Percentiles rank a stretch among this genome's conserved stretches.
Evolutionary conservation across 257 asterid species (phyloP).

Genomic region (Solanum pimpinellifolium): DNA sequence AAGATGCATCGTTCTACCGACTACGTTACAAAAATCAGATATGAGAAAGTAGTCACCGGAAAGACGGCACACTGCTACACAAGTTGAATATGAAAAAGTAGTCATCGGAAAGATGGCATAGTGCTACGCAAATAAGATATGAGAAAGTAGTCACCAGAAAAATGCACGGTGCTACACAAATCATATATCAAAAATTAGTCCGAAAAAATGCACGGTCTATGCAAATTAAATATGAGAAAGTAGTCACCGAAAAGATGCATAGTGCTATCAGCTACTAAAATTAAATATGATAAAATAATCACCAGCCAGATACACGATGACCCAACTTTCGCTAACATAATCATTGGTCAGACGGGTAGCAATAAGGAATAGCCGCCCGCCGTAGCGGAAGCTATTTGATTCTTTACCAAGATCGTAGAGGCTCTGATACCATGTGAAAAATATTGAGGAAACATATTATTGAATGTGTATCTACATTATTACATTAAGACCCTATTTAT

Average conservation of each 20-base stretch:
- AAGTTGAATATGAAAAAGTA: too few relatives aligned
- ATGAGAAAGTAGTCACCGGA: neutral
- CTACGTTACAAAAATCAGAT: neutral
- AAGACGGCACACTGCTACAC: too few relatives aligned
- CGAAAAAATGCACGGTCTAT: neutral
- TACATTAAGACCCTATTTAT: neutral
- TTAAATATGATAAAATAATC: neutral
- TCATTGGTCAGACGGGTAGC: neutral
- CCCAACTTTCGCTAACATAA: neutral
- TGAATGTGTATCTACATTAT: neutral
- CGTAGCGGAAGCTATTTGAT: neutral
- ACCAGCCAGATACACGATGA: neutral
- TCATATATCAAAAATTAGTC: too few relatives aligned
- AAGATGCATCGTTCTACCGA: too few relatives aligned
- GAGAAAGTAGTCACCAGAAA: too few relatives aligned
- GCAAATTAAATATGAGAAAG: too few relatives aligned
- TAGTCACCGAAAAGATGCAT: too few relatives aligned
- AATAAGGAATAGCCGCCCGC: neutral
- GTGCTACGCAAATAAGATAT: too few relatives aligned
- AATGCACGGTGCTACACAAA: neutral
- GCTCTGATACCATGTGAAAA: neutral
- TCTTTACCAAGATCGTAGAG: neutral
- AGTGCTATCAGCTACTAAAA: too few relatives aligned
- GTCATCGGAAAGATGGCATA: too few relatives aligned
- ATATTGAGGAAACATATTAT: neutral